Conservation (phyloP, 495 filamentous ascomycete species). For the Aspergillus coremiiformis region DNA sequence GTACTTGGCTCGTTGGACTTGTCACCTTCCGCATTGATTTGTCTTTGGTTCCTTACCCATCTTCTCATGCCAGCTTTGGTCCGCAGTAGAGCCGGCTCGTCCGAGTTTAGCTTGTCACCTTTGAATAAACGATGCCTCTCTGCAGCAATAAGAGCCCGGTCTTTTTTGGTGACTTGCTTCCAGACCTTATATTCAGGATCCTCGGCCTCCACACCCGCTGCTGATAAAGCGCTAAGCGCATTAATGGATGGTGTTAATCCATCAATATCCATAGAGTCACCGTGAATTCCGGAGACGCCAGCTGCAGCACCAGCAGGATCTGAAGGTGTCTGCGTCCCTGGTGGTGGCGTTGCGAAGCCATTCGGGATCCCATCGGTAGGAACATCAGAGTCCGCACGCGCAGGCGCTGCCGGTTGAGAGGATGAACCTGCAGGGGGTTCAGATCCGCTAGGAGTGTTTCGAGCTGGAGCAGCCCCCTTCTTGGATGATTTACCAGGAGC, state of each 20-base stretch:
- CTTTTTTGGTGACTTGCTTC: conserved; percentile 98
- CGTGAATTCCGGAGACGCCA: conserved; percentile 54
- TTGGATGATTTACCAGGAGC: conserved; percentile 73
- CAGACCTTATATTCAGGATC: conserved; percentile 93
- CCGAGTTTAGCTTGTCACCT: conserved; percentile 72
- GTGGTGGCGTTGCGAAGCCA: conserved; percentile 76
- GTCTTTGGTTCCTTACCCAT: conserved; percentile 68
- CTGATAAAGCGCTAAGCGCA: conserved; percentile 44
- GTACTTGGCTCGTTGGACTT: conserved; percentile 43
- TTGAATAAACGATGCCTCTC: conserved; percentile 74
- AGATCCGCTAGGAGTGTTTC: conserved; percentile 57
- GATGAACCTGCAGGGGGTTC: conserved; percentile 63
- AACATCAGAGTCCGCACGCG: conserved; percentile 57
- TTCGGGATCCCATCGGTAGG: conserved; percentile 65
- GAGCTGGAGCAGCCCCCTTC: conserved; percentile 66
- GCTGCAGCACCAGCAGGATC: conserved; percentile 60
- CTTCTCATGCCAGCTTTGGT: conserved; percentile 72
- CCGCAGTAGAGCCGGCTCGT: conserved; percentile 79
- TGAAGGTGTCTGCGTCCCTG: conserved; percentile 69
- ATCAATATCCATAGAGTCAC: conserved; percentile 77
- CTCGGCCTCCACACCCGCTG: conserved; percentile 50
- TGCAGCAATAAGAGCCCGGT: conserved; percentile 77
- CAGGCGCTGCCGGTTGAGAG: conserved; percentile 43
- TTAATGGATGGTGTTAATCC: conserved; percentile 52
- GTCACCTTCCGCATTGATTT: conserved; percentile 45